A percentile compares a stretch with the other conserved stretches of the same genome.
Evolutionary conservation across 305 asterid genomes (phyloP).

Genomic region (Fraxinus latifolia): DNA sequence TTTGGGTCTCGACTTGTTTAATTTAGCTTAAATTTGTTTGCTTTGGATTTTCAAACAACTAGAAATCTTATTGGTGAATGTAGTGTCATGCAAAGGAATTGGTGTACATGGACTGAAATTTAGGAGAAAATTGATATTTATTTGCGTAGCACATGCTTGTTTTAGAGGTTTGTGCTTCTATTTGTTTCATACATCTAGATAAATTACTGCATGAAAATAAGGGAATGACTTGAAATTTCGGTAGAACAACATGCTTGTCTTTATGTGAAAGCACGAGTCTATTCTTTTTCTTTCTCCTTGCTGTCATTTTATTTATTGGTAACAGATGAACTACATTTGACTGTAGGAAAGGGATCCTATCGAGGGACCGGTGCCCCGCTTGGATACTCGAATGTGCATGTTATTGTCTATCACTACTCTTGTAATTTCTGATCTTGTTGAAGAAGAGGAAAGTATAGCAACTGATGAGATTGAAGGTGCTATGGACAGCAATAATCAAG

Average conservation of each 20-base stretch:
- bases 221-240: not conserved
- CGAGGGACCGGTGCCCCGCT: conserved; percentile 96
- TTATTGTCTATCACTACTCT: conserved; percentile 80
- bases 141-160: not conserved
- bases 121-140: not conserved
- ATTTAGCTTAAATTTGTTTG: not conserved
- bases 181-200: not conserved
- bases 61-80: not conserved
- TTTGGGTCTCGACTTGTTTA: conserved; percentile 9
- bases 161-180: not conserved
- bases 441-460: conserved; percentile 68
- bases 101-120: not conserved
- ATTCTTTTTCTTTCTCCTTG: not conserved
- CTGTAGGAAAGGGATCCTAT: conserved; percentile 92
- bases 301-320: conserved; percentile 10
- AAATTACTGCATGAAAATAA: not conserved
- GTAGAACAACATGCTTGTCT: not conserved
- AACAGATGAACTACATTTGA: conserved; percentile 9
- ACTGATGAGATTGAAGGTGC: conserved; percentile 36
- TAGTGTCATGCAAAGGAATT: not conserved
- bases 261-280: not conserved
- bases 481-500: conserved; percentile 34
- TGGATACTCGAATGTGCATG: conserved; percentile 91
- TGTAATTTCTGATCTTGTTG: conserved; percentile 83
- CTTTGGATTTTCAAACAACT: not conserved